Conservation (phyloP, 768 basidiomycete species). For the Rhodotorula sphaerocarpa region DNA sequence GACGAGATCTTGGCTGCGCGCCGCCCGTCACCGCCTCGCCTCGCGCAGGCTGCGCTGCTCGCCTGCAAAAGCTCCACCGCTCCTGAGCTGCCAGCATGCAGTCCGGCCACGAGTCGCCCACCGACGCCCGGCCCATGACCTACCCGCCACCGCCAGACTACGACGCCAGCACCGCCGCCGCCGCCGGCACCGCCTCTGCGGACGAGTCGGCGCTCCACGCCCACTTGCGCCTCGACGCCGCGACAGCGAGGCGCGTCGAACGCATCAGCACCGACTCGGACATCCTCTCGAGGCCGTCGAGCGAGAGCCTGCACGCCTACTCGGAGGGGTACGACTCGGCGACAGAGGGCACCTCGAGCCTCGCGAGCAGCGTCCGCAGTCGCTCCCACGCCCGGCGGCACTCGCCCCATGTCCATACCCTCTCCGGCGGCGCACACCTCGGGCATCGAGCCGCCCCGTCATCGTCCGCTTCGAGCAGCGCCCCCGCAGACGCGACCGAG, state of each 20-base stretch:
- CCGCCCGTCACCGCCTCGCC: neutral
- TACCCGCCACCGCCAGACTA: neutral
- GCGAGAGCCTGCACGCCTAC: conserved; percentile 4
- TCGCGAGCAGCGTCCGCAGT: conserved; percentile 1
- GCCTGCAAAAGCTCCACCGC: too few species aligned
- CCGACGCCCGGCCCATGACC: too few species aligned
- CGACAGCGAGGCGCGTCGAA: neutral
- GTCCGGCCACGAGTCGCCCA: too few species aligned
- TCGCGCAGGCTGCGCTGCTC: too few species aligned
- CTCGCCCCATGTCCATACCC: neutral
- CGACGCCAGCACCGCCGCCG: neutral
- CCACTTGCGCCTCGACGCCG: neutral
- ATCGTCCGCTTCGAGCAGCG: neutral
- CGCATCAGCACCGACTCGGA: neutral
- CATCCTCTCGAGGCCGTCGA: conserved; percentile 7
- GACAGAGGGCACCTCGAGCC: neutral
- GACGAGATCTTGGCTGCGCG: too few species aligned
- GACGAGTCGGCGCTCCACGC: too few species aligned
- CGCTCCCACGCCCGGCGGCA: neutral
- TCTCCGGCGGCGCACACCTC: neutral
- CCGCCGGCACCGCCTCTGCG: neutral
- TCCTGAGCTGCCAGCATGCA: too few species aligned
- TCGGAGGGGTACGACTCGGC: conserved; percentile 33
- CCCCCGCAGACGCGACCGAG: neutral
- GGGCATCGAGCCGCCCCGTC: neutral